Evolutionary conservation across 2,329 filamentous ascomycete genomes (phyloP).

Genomic region (Cercospora sp.): DNA sequence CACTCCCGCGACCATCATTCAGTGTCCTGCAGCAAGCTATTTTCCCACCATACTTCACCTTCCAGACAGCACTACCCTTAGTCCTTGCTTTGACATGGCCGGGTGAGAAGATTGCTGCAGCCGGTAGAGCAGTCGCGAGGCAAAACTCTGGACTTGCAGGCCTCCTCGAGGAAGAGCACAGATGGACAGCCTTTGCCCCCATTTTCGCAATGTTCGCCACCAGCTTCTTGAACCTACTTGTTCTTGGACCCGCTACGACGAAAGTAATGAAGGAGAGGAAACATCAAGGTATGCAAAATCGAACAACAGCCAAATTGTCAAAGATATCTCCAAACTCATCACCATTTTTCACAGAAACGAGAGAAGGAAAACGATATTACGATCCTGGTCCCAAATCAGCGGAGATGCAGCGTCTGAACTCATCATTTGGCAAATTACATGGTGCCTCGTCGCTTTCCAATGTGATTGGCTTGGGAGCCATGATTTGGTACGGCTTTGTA

Average conservation of each 20-base stretch:
- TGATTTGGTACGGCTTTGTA: constrained; percentile 75
- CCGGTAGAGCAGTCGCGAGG: constrained; percentile 29
- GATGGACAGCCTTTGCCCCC: constrained; percentile 66
- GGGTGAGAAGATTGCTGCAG: constrained; percentile 47
- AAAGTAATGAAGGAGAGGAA: constrained; percentile 73
- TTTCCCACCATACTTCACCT: constrained; percentile 84
- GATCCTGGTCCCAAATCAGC: constrained; percentile 76
- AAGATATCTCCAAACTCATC: constrained; percentile 6
- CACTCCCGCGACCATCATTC: constrained; percentile 78
- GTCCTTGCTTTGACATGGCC: constrained; percentile 79
- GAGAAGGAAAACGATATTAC: constrained; percentile 84
- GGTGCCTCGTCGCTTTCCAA: constrained; percentile 80
- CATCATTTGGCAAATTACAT: constrained; percentile 75
- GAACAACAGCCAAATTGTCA: not conserved
- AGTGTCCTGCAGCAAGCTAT: constrained; percentile 74
- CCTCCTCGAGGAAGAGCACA: constrained; percentile 61
- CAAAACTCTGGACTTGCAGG: constrained; percentile 35
- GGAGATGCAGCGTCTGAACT: constrained; percentile 81
- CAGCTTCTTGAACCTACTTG: constrained; percentile 67
- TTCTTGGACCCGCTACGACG: constrained; percentile 74
- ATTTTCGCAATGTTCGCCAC: constrained; percentile 69
- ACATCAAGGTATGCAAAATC: constrained; percentile 65
- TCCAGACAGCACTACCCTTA: constrained; percentile 75
- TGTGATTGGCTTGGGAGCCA: constrained; percentile 66
- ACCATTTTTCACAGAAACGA: constrained; percentile 60